phyloP scores from a whole-genome alignment of 805 yeast genomes.

The Cyberlindnera lachancei region DNA sequence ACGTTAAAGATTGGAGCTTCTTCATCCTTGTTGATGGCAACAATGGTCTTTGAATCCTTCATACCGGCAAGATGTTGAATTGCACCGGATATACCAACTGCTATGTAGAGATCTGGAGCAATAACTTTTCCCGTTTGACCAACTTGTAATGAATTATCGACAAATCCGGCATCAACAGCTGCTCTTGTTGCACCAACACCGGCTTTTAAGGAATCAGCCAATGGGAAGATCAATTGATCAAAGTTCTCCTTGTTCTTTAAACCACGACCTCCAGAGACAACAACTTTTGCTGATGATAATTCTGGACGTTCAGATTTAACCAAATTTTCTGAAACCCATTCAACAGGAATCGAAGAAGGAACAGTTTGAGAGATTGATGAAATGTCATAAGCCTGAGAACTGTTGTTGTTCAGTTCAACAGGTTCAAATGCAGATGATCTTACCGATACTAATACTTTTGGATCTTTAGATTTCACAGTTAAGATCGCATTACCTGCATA shows the following conservation, averaged over 20 bases:
- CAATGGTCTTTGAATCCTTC: constrained; percentile 92
- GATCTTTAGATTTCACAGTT: constrained; percentile 68
- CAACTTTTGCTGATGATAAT: constrained; percentile 70
- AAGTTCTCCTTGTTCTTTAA: constrained; percentile 85
- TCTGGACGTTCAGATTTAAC: constrained; percentile 85
- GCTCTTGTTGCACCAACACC: constrained; percentile 98
- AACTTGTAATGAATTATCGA: constrained; percentile 93
- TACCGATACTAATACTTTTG: constrained; percentile 61
- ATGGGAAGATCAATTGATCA: constrained; percentile 67
- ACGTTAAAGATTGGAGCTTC: constrained; percentile 91
- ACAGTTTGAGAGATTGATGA: constrained; percentile 37
- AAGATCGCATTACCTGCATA: constrained; percentile 93
- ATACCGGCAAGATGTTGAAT: constrained; percentile 98
- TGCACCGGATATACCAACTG: constrained; percentile 94
- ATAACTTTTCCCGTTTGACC: constrained; percentile 98
- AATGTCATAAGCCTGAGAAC: constrained; percentile 30
- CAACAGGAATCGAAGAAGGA: constrained; percentile 33
- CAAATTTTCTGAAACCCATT: constrained; percentile 72
- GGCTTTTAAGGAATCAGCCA: constrained; percentile 86
- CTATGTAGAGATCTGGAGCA: constrained; percentile 91
- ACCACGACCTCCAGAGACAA: constrained; percentile 93
- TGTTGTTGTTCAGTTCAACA: constrained; percentile 29
- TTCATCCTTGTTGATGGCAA: constrained; percentile 89
- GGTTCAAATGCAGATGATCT: constrained; percentile 77
- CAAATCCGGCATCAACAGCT: constrained; percentile 93